Percentiles rank a stretch among this genome's conserved stretches.
These are phyloP conservation scores for Lippia alba DNA, from an alignment of 305 asterid species.

Conservation along the genomic window DNA sequence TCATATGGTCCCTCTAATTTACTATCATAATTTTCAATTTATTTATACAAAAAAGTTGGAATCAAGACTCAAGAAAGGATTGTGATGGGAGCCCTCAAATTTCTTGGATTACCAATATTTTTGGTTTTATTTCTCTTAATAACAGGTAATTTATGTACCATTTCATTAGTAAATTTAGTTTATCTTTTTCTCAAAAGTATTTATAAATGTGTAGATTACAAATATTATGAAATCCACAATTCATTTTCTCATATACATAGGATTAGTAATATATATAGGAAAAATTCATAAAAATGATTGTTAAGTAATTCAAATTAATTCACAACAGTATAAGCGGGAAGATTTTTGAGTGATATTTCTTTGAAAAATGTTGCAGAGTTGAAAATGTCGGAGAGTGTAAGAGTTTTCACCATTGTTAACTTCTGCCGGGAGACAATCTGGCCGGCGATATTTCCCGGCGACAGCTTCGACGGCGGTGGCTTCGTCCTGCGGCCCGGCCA, in stretches of 20 bases:
- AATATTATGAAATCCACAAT: no score
- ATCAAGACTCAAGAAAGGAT: not conserved
- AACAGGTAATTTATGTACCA: constrained; percentile 37
- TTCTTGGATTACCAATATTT: not conserved
- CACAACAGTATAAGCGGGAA: not conserved
- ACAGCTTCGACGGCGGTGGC: constrained; percentile 74
- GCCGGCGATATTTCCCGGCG: constrained; percentile 86
- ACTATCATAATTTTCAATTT: constrained; percentile 11
- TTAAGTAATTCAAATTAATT: no score
- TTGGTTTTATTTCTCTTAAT: constrained; percentile 31
- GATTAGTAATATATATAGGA: no score
- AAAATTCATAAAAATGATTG: no score
- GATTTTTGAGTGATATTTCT: constrained; percentile 7
- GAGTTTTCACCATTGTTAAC: constrained; percentile 79
- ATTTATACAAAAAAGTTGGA: not conserved
- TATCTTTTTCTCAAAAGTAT: not conserved
- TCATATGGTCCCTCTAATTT: constrained; percentile 14
- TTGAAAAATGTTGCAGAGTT: constrained; percentile 47
- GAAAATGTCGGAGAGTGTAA: constrained; percentile 50
- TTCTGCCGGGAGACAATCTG: constrained; percentile 82
- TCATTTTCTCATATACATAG: no score
- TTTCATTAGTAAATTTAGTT: not conserved
- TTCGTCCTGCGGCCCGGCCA: constrained; percentile 64
- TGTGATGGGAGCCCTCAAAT: constrained; percentile 22
- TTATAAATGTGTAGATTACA: no score